Base-by-base conservation (phyloP, 163 green algal genomes). In the Scenedesmus sp. region DNA sequence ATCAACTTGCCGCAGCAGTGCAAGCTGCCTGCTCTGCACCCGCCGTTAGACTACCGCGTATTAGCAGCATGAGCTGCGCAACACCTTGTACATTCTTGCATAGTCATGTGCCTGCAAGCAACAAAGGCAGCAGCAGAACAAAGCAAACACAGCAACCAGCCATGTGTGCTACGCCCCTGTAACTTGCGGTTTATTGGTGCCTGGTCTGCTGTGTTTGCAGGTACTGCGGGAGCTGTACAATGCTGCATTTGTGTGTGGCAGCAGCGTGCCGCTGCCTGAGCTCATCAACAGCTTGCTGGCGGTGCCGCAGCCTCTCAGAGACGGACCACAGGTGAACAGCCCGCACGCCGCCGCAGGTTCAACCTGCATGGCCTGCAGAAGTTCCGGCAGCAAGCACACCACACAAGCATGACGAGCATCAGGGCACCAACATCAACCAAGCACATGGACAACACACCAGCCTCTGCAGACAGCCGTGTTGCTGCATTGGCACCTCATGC, bases 181-280 rank as follows among this genome's bases (percentile, higher is more conserved):
- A 42, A 26, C 16, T 68, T 33, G 16, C 46, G n/a, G 10, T 30
- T 43, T 33, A n/a, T 49, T 43, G 10, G 30, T 30, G 7, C 12
- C 6, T 84, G 65, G 43, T 46, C 49, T 53, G 15, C 7, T 59
- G 18, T 88, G 56, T 30, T 26, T 85, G 68, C 88, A 93, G 89
- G 87, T 95, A 43, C 72, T 95, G 42, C 49, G 73, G 24, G 85
- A 88, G 51, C 51, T 95, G 35, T 93, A 88, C 49, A 33, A 68
- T 51, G 6, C 73, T 35, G 81, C 88, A 0, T 95, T 95, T 44
- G 43, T 79, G 83, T 76, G 42, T 40, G 93, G 93, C 46, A 80
- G 85, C 86, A 89, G 83, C 10, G 73, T 81, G 4, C 78, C 89
- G 0, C 70, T 95, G 44, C 80, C 81, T 20, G 91, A 94, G 15